Conservation (phyloP, 1,139 yeast genomes). For the Pichia cactophila region DNA sequence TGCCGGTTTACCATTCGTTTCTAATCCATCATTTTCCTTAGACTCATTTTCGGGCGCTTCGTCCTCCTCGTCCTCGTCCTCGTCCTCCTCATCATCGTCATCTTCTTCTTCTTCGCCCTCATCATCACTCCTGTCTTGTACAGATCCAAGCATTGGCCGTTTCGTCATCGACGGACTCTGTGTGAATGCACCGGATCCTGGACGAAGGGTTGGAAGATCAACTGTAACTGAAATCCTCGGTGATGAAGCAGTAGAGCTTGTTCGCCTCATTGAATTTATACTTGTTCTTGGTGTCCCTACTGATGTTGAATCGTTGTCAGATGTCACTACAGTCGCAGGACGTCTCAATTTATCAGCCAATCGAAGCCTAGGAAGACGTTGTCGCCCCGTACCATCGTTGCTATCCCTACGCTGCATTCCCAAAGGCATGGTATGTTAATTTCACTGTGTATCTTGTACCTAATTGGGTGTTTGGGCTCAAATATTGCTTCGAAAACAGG, state of each 20-base stretch:
- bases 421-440: not conserved
- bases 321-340: not conserved
- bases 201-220: conserved; percentile 10
- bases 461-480: too few species aligned
- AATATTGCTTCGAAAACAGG: too few species aligned
- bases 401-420: not conserved
- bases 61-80: too few species aligned
- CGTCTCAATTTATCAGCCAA: not conserved
- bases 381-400: not conserved
- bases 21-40: too few species aligned
- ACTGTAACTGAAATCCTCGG: conserved; percentile 4
- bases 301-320: not conserved
- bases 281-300: not conserved
- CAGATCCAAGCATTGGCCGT: not conserved
- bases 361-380: not conserved
- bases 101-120: not conserved
- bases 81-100: not conserved
- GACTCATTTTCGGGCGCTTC: too few species aligned
- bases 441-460: too few species aligned
- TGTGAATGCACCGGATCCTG: conserved; percentile 9
- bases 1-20: too few species aligned
- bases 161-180: not conserved
- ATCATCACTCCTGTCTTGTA: not conserved
- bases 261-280: not conserved
- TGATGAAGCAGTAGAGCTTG: conserved; percentile 1